Evolutionary conservation across 768 basidiomycete species (phyloP).

Genomic region (Boletus sp.): DNA sequence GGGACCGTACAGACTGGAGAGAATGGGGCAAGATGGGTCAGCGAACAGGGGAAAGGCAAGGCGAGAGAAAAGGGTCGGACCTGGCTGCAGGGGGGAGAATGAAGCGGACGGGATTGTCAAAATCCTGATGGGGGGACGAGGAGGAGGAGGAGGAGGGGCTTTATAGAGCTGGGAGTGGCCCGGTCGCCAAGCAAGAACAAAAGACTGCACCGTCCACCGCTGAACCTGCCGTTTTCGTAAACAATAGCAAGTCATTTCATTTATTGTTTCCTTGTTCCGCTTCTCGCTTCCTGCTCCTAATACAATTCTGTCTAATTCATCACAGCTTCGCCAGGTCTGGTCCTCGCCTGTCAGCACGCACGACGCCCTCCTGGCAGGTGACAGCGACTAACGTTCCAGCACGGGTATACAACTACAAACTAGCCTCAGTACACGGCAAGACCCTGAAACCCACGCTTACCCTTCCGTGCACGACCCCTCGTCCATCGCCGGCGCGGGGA

Average conservation of each 20-base stretch:
- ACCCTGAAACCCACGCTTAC: constrained; percentile 39
- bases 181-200: constrained; percentile 37
- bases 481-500: constrained; percentile 60
- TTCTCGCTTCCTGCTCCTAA: constrained; percentile 12
- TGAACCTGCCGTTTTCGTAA: constrained; percentile 24
- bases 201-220: constrained; percentile 13
- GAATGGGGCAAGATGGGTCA: background rate
- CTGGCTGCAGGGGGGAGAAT: constrained; percentile 26
- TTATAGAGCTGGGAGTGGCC: constrained; percentile 28
- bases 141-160: constrained; percentile 7
- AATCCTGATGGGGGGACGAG: constrained; percentile 26
- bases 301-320: constrained; percentile 11
- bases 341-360: constrained; percentile 54
- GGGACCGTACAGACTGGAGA: constrained; percentile 27
- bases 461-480: constrained; percentile 67
- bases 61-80: constrained; percentile 7
- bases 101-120: constrained; percentile 33
- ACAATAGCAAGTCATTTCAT: constrained; percentile 28
- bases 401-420: constrained; percentile 61
- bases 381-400: constrained; percentile 68
- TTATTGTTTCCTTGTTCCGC: constrained; percentile 24
- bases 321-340: constrained; percentile 32
- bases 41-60: constrained; percentile 3
- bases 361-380: constrained; percentile 76
- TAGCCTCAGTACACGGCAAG: constrained; percentile 5